Base-by-base conservation (phyloP, 2,329 filamentous ascomycete species). In the Fusarium sp. region DNA sequence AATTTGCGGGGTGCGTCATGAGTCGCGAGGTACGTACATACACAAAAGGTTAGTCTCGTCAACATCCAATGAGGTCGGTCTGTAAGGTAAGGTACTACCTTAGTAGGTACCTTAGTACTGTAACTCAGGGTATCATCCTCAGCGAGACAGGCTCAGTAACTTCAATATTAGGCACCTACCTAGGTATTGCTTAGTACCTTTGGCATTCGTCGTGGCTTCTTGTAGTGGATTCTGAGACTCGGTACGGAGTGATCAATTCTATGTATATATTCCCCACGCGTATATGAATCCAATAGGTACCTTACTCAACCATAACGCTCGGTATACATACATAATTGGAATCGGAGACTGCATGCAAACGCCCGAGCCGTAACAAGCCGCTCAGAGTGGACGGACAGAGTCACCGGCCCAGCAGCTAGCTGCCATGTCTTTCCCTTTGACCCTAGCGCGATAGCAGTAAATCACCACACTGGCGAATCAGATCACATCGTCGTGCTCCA, bases 1-100 rank as follows among this genome's bases (percentile, higher is more conserved):
- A 53, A 30, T 61, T 61, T 71, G 72, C 70, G 70, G 72, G 72
- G 70, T 75, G 66, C 66, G 54, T 42, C 47, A 35, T 65, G 22
- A 51, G 38, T 33, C 36, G 39, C 31, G 20, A 48, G 56, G 51
- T 59, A 72, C 31, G 64, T 71, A 63, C 48, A 44, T 20, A 6
- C 8, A 28, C 33, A 38, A 38, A 30, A 13, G 24, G 22, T 54
- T 9, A 31, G 26, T 18, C 24, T 42, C 48, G n/a, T n/a, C n/a
- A 24, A 30, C 33, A 30, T 30, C 28, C 41, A 14, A 50, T n/a
- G n/a, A n/a, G n/a, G n/a, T n/a, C n/a, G n/a, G n/a, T n/a, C n/a
- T n/a, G n/a, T n/a, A n/a, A n/a, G n/a, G n/a, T n/a, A n/a, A n/a
- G n/a, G n/a, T n/a, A n/a, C n/a, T n/a, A n/a, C n/a, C n/a, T n/a